Evolutionary conservation across 805 yeast species (phyloP), one percentile per base, ranked within the genome.

Genomic region (Candida ovalis): DNA sequence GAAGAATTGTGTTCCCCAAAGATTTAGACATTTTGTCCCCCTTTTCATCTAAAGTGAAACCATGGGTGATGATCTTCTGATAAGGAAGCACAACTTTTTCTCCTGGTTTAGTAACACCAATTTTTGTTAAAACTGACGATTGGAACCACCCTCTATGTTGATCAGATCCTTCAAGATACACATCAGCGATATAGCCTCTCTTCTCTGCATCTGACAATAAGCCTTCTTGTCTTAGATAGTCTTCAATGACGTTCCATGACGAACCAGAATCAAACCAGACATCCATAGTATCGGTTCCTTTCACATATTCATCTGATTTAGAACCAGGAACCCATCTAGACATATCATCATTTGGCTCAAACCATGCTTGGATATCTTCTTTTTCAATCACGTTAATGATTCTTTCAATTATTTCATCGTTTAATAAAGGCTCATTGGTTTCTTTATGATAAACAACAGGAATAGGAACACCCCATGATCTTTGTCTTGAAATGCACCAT

Each of bases 131-230:
- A 24, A 94, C 69, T 1, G 97, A 89, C 28, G 96, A 88, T 70
- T 94, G 99, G 64, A 94, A 94, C 99, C 99, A 94, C 1, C 99
- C 99, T 51, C 99, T 78, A 62, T 94, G 99, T 66, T 94, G 99
- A 62, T 94, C 99, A n/a, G 91, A 81, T 2, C 99, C 99, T 71
- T 94, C 99, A 13, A 92, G 66, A 61, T 89, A 92, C n/a, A 88
- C 76, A 66, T 91, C 95, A 0, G 95, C 84, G 4, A 82, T 56
- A n/a, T 68, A 70, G 0, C 69, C 70, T 27, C 81, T 70, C 1
- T 60, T 44, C 7, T 54, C 49, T 4, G 69, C 67, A 43, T 61
- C 62, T 2, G 62, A 61, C 4, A 62, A 27, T 12, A 75, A 55
- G 1, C 66, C 64, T 30, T 68, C 66, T 12, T 69, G 52, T 3